phyloP scores from a whole-genome alignment of 352 stramenopile species.

The Pythium plurisporium region DNA sequence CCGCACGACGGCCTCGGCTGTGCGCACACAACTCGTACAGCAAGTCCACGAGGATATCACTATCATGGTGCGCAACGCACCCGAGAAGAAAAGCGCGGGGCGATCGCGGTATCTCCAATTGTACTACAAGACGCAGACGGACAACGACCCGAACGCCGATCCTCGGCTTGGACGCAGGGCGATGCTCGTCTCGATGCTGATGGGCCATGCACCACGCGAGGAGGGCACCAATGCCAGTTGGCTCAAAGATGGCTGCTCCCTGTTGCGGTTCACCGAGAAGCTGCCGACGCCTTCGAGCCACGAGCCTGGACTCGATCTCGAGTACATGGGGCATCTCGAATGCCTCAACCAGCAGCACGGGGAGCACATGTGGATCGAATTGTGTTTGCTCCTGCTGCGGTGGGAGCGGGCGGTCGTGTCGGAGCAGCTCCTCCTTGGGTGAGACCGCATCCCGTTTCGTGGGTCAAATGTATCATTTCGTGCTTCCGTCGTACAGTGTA shows the following conservation, averaged over 20 bases:
- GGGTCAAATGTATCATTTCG: neutral
- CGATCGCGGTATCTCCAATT: slow-evolving; percentile 16
- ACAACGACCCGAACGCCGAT: neutral
- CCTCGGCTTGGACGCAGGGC: neutral
- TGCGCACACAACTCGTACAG: slow-evolving; percentile 18
- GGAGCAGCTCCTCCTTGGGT: slow-evolving; percentile 5
- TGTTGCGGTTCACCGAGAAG: slow-evolving; percentile 21
- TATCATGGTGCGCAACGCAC: slow-evolving; percentile 21
- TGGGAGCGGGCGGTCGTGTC: slow-evolving; percentile 20
- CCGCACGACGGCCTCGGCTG: slow-evolving; percentile 3
- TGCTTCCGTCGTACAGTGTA: too few species aligned
- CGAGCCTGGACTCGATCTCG: slow-evolving; percentile 15
- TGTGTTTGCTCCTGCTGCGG: slow-evolving; percentile 21
- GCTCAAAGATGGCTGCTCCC: slow-evolving; percentile 18
- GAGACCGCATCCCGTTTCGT: neutral
- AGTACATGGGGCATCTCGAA: slow-evolving; percentile 28
- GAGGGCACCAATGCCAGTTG: slow-evolving; percentile 10
- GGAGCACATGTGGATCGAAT: slow-evolving; percentile 24
- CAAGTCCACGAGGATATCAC: slow-evolving; percentile 22
- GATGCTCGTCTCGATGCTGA: slow-evolving; percentile 19
- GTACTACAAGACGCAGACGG: slow-evolving; percentile 13
- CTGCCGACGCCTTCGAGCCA: neutral
- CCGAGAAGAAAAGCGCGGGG: slow-evolving; percentile 6
- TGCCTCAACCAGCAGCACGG: slow-evolving; percentile 1
- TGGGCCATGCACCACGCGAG: slow-evolving; percentile 15